Evolutionary conservation across 495 filamentous ascomycete species (phyloP).

Genomic region (Aspergillus diversus): DNA sequence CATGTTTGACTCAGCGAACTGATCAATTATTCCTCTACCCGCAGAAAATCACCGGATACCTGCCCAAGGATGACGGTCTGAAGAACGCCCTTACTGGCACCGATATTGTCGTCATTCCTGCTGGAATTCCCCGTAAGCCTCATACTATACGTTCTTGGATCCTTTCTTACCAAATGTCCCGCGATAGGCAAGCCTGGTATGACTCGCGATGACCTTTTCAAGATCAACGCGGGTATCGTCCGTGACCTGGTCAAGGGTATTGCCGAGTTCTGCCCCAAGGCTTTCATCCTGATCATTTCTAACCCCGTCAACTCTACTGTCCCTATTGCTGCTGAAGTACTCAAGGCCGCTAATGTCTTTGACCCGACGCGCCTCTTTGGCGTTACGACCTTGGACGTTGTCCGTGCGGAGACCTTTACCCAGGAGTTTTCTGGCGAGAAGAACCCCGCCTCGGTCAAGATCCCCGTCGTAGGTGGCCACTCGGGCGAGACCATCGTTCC

Average conservation of each 20-base stretch:
- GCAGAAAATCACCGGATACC: constrained; percentile 88
- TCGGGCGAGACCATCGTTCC: constrained; percentile 98
- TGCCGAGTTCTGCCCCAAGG: constrained; percentile 85
- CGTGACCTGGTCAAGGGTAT: constrained; percentile 82
- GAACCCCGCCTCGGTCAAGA: constrained; percentile 76
- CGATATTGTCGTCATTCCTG: constrained; percentile 94
- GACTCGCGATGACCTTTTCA: constrained; percentile 99
- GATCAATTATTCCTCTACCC: constrained; percentile 28
- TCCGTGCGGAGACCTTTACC: constrained; percentile 96
- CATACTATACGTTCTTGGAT: too few species aligned
- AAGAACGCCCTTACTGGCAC: constrained; percentile 86
- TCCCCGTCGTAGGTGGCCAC: constrained; percentile 96
- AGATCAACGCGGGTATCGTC: constrained; percentile 95
- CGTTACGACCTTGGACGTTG: constrained; percentile 97
- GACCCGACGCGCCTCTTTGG: constrained; percentile 93
- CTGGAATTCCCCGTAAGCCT: constrained; percentile 91
- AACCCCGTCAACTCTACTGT: constrained; percentile 99
- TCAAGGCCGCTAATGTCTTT: constrained; percentile 91
- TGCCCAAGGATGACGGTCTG: constrained; percentile 87
- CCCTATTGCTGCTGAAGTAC: constrained; percentile 93
- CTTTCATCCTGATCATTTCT: constrained; percentile 93
- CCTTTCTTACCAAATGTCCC: too few species aligned
- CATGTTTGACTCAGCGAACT: neutral
- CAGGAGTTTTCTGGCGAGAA: constrained; percentile 80
- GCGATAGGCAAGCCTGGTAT: constrained; percentile 92